phyloP scores from a whole-genome alignment of 2,329 filamentous ascomycete species.

The Albifimbria verrucaria region DNA sequence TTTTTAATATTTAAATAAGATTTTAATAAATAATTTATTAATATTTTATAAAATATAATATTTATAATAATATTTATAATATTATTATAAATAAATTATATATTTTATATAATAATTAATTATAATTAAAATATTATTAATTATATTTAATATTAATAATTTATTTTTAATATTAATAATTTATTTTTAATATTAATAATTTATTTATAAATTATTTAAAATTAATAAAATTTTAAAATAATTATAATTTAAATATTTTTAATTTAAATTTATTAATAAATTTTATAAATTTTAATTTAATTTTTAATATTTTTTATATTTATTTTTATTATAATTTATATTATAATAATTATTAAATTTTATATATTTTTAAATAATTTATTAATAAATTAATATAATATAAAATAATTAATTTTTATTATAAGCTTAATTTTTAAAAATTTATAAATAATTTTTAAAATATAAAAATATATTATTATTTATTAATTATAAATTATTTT shows the following conservation, averaged over 20 bases:
- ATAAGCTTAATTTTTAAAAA: not conserved
- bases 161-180: not conserved
- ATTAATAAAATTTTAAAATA: no score
- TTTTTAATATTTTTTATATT: not conserved
- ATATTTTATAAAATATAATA: not conserved
- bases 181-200: not conserved
- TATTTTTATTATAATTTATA: not conserved
- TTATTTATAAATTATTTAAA: not conserved
- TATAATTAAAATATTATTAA: not conserved
- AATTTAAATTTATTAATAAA: not conserved
- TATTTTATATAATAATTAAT: not conserved
- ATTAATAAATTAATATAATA: not conserved
- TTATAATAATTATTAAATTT: not conserved
- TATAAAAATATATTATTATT: not conserved
- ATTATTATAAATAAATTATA: not conserved
- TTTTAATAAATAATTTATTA: not conserved
- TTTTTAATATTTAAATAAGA: not conserved
- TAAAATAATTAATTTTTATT: not conserved
- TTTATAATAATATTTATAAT: slow-evolving; percentile 2
- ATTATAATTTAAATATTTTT: no score
- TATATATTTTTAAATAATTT: not conserved
- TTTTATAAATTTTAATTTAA: not conserved
- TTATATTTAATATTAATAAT: not conserved
- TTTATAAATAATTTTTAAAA: not conserved
- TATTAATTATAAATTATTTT: not conserved